Conservation (phyloP, 2,329 filamentous ascomycete species). For the Xylaria sp. region DNA sequence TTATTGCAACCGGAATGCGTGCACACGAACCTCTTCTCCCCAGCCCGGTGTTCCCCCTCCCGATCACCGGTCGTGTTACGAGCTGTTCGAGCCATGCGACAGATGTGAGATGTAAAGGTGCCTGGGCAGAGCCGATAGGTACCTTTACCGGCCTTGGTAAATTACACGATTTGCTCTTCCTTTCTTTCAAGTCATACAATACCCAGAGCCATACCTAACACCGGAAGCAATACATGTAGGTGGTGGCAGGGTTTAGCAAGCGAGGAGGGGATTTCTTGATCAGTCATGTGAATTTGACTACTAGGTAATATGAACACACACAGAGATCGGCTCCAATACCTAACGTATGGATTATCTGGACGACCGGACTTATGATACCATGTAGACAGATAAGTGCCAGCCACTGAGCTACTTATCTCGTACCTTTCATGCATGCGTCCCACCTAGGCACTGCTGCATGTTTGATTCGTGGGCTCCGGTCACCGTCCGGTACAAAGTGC, state of each 20-base stretch:
- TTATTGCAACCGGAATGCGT: conserved; percentile 60
- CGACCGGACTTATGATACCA: background rate
- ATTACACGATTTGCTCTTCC: background rate
- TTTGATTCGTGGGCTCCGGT: background rate
- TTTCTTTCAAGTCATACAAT: background rate
- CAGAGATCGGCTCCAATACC: background rate
- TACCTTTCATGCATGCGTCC: conserved; percentile 1
- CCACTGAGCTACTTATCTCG: conserved; percentile 8
- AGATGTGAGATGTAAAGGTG: background rate
- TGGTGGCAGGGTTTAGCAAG: conserved; percentile 5
- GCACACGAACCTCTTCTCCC: conserved; percentile 50
- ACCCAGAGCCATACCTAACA: background rate
- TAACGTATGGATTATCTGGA: no score
- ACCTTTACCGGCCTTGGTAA: background rate
- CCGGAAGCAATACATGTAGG: background rate
- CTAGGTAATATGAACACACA: background rate
- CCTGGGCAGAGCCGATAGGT: no score
- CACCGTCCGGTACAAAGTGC: background rate
- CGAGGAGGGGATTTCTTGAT: background rate
- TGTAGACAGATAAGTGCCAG: background rate
- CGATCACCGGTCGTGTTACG: conserved; percentile 8
- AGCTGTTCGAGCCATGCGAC: conserved; percentile 21
- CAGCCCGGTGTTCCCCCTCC: background rate
- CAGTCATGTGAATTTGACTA: background rate
- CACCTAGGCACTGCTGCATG: conserved; percentile 1